phyloP scores from a whole-genome alignment of 768 basidiomycete species.

The Ramaria rubella region DNA sequence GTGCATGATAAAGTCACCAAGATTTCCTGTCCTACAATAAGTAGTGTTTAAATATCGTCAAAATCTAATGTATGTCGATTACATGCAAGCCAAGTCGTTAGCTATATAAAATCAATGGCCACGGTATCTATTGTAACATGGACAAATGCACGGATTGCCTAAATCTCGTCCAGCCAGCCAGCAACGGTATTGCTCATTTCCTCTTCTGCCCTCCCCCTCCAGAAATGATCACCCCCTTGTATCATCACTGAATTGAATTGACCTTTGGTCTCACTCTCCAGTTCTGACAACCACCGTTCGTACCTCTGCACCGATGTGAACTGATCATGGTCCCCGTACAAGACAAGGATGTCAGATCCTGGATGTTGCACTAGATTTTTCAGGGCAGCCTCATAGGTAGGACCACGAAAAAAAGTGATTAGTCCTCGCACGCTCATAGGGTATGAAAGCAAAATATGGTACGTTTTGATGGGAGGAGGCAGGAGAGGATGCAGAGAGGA shows the following conservation, averaged over 20 bases:
- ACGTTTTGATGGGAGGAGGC: conserved; percentile 42
- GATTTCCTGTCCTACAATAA: too few relatives aligned
- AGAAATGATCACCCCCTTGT: conserved; percentile 57
- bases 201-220: conserved; percentile 29
- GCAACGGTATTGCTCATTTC: conserved; percentile 10
- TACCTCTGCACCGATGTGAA: conserved; percentile 58
- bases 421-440: conserved; percentile 61
- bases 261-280: conserved; percentile 25
- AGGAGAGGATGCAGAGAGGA: conserved; percentile 58
- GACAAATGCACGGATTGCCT: too few relatives aligned
- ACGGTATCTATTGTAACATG: too few relatives aligned
- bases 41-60: too few relatives aligned
- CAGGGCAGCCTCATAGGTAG: conserved; percentile 47
- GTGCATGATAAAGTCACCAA: too few relatives aligned
- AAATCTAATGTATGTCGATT: too few relatives aligned
- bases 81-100: too few relatives aligned
- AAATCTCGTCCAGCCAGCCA: conserved; percentile 15
- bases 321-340: conserved; percentile 66
- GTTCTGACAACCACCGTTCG: conserved; percentile 42
- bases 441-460: conserved; percentile 70
- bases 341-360: conserved; percentile 47
- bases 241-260: conserved; percentile 33
- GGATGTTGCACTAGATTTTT: conserved; percentile 41
- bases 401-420: conserved; percentile 62
- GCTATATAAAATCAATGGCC: too few relatives aligned